Conservation (phyloP, 106 monocot species). For the Triglochin maritima region DNA sequence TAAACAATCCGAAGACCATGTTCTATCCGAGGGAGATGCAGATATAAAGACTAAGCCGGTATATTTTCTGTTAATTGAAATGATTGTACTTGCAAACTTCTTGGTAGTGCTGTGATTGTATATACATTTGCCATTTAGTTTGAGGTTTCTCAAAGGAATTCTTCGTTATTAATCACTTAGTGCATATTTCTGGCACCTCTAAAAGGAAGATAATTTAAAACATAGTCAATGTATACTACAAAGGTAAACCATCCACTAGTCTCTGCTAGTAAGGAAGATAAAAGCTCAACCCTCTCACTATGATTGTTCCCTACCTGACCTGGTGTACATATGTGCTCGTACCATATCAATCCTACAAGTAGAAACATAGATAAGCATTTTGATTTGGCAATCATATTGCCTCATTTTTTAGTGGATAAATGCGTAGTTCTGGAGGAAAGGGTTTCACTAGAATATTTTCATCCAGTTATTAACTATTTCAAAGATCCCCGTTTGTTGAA, state of each 20-base stretch:
- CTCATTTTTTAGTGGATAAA: not conserved
- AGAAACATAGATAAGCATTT: no score
- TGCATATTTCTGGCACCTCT: not conserved
- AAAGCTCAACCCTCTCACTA: no score
- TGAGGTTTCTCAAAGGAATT: not conserved
- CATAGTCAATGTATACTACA: not conserved
- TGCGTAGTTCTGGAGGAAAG: not conserved
- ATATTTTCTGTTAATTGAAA: not conserved
- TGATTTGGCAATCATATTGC: not conserved
- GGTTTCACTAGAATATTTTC: not conserved
- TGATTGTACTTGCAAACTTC: not conserved
- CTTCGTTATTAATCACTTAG: not conserved
- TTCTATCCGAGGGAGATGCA: slow-evolving; percentile 30
- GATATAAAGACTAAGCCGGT: slow-evolving; percentile 61
- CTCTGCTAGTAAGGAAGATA: no score
- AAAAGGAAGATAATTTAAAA: not conserved
- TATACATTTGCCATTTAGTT: not conserved
- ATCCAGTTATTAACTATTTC: not conserved
- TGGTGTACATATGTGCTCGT: no score
- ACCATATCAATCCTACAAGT: no score
- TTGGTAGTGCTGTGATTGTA: not conserved
- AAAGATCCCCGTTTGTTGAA: not conserved
- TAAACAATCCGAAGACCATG: slow-evolving; percentile 10
- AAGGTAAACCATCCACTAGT: no score
- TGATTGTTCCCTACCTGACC: no score